Base-by-base conservation (phyloP, 768 basidiomycete species). In the Podaxis sp. region DNA sequence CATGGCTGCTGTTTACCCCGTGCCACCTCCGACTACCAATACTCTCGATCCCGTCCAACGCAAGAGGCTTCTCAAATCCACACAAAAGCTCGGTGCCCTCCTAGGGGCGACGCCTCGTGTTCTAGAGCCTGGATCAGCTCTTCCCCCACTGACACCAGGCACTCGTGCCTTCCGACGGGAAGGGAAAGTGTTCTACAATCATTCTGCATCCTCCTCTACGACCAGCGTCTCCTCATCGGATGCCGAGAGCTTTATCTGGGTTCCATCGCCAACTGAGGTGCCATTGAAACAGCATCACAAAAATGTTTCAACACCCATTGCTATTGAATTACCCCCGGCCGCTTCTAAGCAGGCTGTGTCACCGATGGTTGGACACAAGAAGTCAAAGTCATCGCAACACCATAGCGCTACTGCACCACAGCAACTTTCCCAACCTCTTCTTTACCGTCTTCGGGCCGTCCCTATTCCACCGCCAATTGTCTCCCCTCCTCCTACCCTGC, bases 1-100 rank as follows among this genome's bases (percentile, higher is more conserved):
- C 48, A 53, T 60, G 51, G 28, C 59, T 44, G 30, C 38, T 52
- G 15, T 49, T 37, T 59, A 59, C 10, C 60, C 69, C 46, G 30
- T 67, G 20, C 72, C 72, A 20, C 84, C 86, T 4, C 78, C 83
- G 0, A 86, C 85, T 8, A 72, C 77, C 26, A 86, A 86, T 73
- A 74, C 73, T 5, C 78, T 85, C 36, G 76, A 79, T 20, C 70
- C 70, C 0, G 67, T 77, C 10, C 78, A 87, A 44, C 82, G 86
- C 4, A 66, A 76, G 3, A 82, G 82, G 46, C 80, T 88, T n/a
- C 73, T 87, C 46, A 83, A 83, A 49, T 83, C 86, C 0, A 82
- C 84, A 11, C 78, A 80, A 64, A 88, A 87, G 70, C 78, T 89
- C 28, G 78, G 78, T 11, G 78, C 81, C 15, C 69, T 88, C 3